Percentiles rank a stretch among this genome's conserved stretches.
Conservation (phyloP, 2,329 filamentous ascomycete species). For the Diaporthe citri region DNA sequence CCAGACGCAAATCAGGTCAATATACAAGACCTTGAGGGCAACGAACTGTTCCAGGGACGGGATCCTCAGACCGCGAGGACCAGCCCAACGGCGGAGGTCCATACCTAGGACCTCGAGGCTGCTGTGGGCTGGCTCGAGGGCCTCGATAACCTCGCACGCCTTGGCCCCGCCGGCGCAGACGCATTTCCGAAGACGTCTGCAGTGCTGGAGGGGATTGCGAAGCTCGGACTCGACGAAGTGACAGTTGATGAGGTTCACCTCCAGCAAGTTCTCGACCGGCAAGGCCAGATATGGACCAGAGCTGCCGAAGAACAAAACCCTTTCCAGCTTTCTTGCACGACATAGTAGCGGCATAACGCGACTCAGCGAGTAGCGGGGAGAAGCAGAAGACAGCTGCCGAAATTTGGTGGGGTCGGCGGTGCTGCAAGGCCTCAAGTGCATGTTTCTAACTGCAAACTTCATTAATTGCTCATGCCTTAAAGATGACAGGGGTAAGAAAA, state of each 20-base stretch:
- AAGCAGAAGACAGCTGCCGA: too few relatives aligned
- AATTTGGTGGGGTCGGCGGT: not conserved
- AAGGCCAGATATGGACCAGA: not conserved
- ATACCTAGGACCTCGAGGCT: not conserved
- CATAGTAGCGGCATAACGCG: not conserved
- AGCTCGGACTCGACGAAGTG: not conserved
- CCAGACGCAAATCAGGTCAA: not conserved
- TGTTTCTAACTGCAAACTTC: not conserved
- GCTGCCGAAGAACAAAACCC: not conserved
- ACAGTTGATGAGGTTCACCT: not conserved
- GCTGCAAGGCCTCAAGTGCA: not conserved
- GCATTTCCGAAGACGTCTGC: not conserved
- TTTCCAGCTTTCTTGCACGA: too few relatives aligned
- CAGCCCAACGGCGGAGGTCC: not conserved
- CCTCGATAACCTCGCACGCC: not conserved
- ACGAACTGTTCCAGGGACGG: not conserved
- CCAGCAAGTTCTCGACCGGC: not conserved
- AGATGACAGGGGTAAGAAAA: not conserved
- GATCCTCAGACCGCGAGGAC: not conserved
- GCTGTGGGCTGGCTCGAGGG: not conserved
- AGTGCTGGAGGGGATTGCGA: not conserved
- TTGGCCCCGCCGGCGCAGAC: not conserved
- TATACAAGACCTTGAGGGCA: not conserved
- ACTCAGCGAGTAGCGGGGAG: not conserved
- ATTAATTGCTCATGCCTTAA: not conserved